phyloP scores from a whole-genome alignment of 805 yeast species.

The Yamadazyma nakazawae region DNA sequence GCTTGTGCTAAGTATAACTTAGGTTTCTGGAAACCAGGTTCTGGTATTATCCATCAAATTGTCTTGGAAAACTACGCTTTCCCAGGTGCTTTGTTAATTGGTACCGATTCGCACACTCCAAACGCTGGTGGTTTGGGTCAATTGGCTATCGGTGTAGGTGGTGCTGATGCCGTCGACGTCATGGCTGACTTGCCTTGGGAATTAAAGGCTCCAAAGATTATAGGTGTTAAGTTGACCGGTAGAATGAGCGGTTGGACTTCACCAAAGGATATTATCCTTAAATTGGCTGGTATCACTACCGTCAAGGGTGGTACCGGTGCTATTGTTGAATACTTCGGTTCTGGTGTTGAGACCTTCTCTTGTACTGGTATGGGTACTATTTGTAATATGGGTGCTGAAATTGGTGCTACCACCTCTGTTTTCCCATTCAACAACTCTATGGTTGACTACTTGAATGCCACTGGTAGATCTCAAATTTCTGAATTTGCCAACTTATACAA shows the following conservation, averaged over 20 bases:
- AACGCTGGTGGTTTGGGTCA: slow-evolving; percentile 99
- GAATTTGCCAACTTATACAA: slow-evolving; percentile 71
- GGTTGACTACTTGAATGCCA: slow-evolving; percentile 81
- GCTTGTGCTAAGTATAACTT: slow-evolving; percentile 94
- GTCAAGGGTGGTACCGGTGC: slow-evolving; percentile 98
- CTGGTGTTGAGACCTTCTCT: slow-evolving; percentile 86
- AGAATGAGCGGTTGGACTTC: slow-evolving; percentile 92
- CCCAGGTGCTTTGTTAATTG: slow-evolving; percentile 95
- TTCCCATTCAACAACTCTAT: slow-evolving; percentile 95
- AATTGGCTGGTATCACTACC: slow-evolving; percentile 89
- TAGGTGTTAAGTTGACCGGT: slow-evolving; percentile 95
- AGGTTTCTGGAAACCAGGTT: slow-evolving; percentile 99
- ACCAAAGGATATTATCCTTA: slow-evolving; percentile 92
- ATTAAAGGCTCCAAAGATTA: slow-evolving; percentile 91
- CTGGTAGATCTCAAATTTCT: slow-evolving; percentile 82
- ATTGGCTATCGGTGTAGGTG: slow-evolving; percentile 98
- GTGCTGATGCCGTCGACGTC: slow-evolving; percentile 98
- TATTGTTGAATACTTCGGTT: slow-evolving; percentile 95
- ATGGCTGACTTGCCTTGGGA: slow-evolving; percentile 96
- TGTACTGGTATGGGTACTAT: slow-evolving; percentile 99
- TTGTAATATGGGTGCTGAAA: slow-evolving; percentile 99
- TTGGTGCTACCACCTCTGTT: slow-evolving; percentile 96
- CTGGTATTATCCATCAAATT: slow-evolving; percentile 97
- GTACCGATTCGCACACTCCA: slow-evolving; percentile 97
- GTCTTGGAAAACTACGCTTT: slow-evolving; percentile 94